A percentile compares a stretch with the other conserved stretches of the same genome.
Evolutionary conservation across 805 yeast genomes (phyloP).

Genomic region (Wickerhamiella lipophila): DNA sequence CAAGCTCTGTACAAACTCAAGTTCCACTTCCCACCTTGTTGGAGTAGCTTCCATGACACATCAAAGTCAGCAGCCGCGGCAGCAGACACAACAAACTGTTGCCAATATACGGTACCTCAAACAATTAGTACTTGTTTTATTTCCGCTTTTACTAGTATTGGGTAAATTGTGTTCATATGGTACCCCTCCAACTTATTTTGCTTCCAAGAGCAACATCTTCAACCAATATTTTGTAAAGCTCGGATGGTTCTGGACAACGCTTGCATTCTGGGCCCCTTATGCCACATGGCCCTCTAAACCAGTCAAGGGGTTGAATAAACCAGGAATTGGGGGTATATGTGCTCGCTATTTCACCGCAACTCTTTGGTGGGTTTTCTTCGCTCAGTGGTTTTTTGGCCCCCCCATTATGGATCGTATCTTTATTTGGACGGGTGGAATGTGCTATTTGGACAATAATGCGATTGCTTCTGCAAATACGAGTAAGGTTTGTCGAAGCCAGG

Average conservation of each 20-base stretch:
- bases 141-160: slow-evolving; percentile 12
- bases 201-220: slow-evolving; percentile 48
- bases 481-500: slow-evolving; percentile 38
- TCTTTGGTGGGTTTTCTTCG: slow-evolving; percentile 69
- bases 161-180: slow-evolving; percentile 15
- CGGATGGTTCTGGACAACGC: slow-evolving; percentile 87
- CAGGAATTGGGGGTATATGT: slow-evolving; percentile 10
- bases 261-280: slow-evolving; percentile 28
- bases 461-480: slow-evolving; percentile 12
- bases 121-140: slow-evolving; percentile 6
- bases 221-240: slow-evolving; percentile 68
- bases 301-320: neutral
- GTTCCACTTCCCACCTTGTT: slow-evolving; percentile 70
- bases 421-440: slow-evolving; percentile 68
- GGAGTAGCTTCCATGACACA: slow-evolving; percentile 2
- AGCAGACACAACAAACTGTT: neutral
- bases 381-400: slow-evolving; percentile 76
- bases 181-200: slow-evolving; percentile 25
- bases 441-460: slow-evolving; percentile 27
- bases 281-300: slow-evolving; percentile 6
- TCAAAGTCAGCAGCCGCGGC: neutral
- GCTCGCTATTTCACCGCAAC: slow-evolving; percentile 45
- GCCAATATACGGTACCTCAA: slow-evolving; percentile 1
- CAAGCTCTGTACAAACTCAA: slow-evolving; percentile 88
- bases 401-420: slow-evolving; percentile 87